phyloP scores from a whole-genome alignment of 2,329 filamentous ascomycete genomes.

The Paraconiothyrium brasiliense region DNA sequence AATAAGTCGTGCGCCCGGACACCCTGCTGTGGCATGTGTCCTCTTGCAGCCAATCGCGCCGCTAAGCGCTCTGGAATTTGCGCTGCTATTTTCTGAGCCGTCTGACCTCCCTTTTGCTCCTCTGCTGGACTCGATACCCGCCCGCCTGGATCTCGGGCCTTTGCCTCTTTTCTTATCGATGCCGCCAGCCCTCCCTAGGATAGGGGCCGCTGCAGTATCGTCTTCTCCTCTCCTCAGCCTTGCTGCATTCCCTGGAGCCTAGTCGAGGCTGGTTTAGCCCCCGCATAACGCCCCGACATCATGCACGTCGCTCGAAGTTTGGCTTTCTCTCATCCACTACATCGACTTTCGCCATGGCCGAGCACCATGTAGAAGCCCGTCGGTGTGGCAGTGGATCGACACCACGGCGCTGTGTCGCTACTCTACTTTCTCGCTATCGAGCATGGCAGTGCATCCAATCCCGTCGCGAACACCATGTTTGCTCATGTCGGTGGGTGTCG shows the following conservation, averaged over 20 bases:
- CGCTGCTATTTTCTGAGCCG: slow-evolving; percentile 9
- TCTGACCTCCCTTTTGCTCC: slow-evolving; percentile 19
- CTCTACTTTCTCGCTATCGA: slow-evolving; percentile 16
- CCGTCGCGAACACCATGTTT: slow-evolving; percentile 20
- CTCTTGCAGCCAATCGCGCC: slow-evolving; percentile 12
- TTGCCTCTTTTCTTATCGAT: slow-evolving; percentile 20
- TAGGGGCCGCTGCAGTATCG: slow-evolving; percentile 15
- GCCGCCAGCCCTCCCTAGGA: slow-evolving; percentile 15
- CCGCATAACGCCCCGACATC: slow-evolving; percentile 10
- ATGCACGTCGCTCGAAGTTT: slow-evolving; percentile 5
- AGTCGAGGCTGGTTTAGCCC: slow-evolving; percentile 13
- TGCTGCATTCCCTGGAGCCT: slow-evolving; percentile 7
- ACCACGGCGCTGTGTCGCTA: slow-evolving; percentile 28
- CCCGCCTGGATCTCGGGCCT: slow-evolving; percentile 23
- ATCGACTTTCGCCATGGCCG: neutral
- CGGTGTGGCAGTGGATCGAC: neutral
- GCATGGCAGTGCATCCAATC: slow-evolving; percentile 23
- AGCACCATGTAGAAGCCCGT: neutral
- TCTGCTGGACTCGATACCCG: slow-evolving; percentile 18
- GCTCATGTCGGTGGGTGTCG: neutral
- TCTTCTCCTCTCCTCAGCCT: slow-evolving; percentile 7
- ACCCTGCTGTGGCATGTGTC: neutral
- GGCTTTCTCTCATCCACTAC: neutral
- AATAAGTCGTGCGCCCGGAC: slow-evolving; percentile 22
- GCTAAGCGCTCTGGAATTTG: slow-evolving; percentile 12